phyloP scores from a whole-genome alignment of 192 early-diverging fungal genomes.

The Rhizophagus prolifer region DNA sequence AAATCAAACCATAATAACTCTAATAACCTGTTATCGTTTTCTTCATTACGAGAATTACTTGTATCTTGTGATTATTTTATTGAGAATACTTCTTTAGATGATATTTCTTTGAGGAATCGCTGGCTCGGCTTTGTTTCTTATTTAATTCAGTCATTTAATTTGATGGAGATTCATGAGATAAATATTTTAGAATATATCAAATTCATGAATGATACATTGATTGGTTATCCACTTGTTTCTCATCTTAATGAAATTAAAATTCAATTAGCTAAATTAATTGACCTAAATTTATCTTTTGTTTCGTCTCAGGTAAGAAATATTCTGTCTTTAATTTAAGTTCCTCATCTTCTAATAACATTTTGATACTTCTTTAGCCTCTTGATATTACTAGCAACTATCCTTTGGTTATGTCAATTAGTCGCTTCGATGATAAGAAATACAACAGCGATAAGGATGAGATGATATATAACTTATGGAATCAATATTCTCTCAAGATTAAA shows the following conservation, averaged over 20 bases:
- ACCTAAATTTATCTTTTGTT: not conserved
- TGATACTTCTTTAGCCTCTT: slow-evolving; percentile 7
- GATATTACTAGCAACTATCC: slow-evolving; percentile 13
- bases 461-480: slow-evolving; percentile 4
- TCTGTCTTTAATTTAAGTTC: not conserved
- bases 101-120: slow-evolving; percentile 39
- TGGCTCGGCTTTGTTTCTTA: slow-evolving; percentile 42
- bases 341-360: not conserved
- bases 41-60: slow-evolving; percentile 28
- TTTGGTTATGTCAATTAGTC: slow-evolving; percentile 1
- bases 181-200: not conserved
- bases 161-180: not conserved
- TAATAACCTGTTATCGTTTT: not conserved
- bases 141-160: not conserved
- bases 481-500: slow-evolving; percentile 15
- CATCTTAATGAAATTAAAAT: slow-evolving; percentile 2
- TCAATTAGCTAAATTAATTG: not conserved
- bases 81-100: slow-evolving; percentile 48
- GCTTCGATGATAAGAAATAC: not conserved
- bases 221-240: not conserved
- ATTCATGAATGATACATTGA: not conserved
- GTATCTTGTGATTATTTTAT: slow-evolving; percentile 51
- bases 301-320: not conserved
- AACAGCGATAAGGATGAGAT: not conserved
- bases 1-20: not conserved